Evolutionary conservation across 106 monocot genomes (phyloP).

Genomic region (Allium cepa): DNA sequence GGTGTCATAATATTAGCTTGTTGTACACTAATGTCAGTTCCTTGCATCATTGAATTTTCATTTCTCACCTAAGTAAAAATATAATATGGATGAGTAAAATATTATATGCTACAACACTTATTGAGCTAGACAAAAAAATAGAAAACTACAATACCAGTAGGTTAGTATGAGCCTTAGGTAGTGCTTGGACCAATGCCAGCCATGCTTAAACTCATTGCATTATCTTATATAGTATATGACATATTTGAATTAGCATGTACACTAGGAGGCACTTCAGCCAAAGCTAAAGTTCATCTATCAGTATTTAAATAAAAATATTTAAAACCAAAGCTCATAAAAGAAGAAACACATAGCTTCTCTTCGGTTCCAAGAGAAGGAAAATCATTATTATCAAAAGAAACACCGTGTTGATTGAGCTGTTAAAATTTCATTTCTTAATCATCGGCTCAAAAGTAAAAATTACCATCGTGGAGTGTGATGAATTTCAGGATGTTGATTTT

Average conservation of each 20-base stretch:
- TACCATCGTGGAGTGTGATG: too few species aligned
- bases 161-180: conserved; percentile 22
- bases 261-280: conserved; percentile 29
- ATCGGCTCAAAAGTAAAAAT: too few species aligned
- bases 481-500: too few species aligned
- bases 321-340: conserved; percentile 26
- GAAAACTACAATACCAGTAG: conserved; percentile 33
- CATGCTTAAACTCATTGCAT: conserved; percentile 58
- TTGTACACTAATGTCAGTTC: neutral
- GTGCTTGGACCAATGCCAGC: conserved; percentile 64
- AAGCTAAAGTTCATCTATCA: conserved; percentile 50
- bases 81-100: neutral
- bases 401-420: conserved; percentile 15
- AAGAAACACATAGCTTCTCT: conserved; percentile 32
- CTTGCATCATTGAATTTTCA: neutral
- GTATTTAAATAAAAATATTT: conserved; percentile 22
- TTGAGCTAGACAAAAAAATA: neutral
- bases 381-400: conserved; percentile 48
- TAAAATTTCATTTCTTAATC: too few species aligned
- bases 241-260: conserved; percentile 6
- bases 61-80: neutral
- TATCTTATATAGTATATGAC: conserved; percentile 5
- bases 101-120: neutral
- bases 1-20: conserved; percentile 47
- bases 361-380: conserved; percentile 72